phyloP scores from a whole-genome alignment of 108 stramenopile genomes.

The Aurantiochytrium sp. region DNA sequence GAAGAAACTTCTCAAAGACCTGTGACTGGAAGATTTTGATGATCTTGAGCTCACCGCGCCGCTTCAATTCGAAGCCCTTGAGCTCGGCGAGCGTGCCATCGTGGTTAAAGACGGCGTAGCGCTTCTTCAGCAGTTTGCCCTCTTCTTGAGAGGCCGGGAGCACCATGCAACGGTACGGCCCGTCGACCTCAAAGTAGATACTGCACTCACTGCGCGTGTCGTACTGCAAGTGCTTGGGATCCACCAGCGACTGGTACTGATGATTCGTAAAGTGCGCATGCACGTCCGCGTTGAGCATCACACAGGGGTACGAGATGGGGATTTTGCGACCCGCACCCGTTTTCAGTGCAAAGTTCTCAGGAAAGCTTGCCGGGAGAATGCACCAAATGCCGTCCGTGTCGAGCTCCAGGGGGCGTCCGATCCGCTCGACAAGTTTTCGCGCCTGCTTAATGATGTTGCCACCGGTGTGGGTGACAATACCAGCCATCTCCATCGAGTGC shows the following conservation, averaged over 20 bases:
- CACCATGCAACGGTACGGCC: slow-evolving; percentile 97
- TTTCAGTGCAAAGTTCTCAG: slow-evolving; percentile 71
- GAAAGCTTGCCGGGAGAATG: slow-evolving; percentile 92
- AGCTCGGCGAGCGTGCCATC: slow-evolving; percentile 96
- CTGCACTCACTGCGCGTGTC: slow-evolving; percentile 86
- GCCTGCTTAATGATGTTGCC: slow-evolving; percentile 95
- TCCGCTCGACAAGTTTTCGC: slow-evolving; percentile 81
- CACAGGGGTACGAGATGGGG: slow-evolving; percentile 80
- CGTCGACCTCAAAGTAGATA: slow-evolving; percentile 99
- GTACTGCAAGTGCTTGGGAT: slow-evolving; percentile 65
- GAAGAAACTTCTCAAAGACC: slow-evolving; percentile 89
- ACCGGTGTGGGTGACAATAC: slow-evolving; percentile 97
- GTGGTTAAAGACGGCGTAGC: slow-evolving; percentile 98
- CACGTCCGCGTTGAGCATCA: slow-evolving; percentile 98
- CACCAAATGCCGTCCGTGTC: slow-evolving; percentile 99
- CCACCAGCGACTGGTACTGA: slow-evolving; percentile 86
- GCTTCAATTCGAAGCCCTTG: slow-evolving; percentile 98
- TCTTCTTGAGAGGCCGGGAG: slow-evolving; percentile 96
- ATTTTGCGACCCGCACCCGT: slow-evolving; percentile 67
- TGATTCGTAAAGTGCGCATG: slow-evolving; percentile 97
- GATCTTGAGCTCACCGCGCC: slow-evolving; percentile 95
- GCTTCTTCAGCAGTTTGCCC: slow-evolving; percentile 94
- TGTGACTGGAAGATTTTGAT: slow-evolving; percentile 97
- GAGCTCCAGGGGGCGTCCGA: slow-evolving; percentile 94
- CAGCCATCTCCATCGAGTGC: slow-evolving; percentile 99